These are phyloP conservation scores for Pythium dissotocum DNA, from an alignment of 352 stramenopile species.

Conservation along the genomic window DNA sequence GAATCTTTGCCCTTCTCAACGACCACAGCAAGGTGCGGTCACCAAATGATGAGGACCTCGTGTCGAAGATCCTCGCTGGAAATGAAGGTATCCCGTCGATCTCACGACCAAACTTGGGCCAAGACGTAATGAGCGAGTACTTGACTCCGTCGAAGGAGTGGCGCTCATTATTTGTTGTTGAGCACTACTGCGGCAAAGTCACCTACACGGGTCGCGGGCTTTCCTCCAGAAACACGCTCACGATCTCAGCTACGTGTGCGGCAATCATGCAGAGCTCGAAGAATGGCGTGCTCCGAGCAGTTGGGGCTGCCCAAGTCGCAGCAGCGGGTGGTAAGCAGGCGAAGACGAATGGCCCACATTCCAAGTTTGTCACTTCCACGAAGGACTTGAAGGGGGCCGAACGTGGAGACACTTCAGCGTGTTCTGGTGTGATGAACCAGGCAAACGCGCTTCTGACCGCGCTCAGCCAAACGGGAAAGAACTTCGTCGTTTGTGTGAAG, in stretches of 20 bases:
- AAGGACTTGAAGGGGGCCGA: conserved; percentile 35
- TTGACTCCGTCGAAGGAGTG: conserved; percentile 74
- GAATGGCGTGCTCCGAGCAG: conserved; percentile 70
- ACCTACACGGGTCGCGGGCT: conserved; percentile 79
- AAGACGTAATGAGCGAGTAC: conserved; percentile 61
- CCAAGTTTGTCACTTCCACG: conserved; percentile 32
- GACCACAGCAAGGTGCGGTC: conserved; percentile 67
- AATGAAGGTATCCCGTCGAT: conserved; percentile 58
- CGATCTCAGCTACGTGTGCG: conserved; percentile 74
- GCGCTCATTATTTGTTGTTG: conserved; percentile 72
- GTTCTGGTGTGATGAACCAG: conserved; percentile 64
- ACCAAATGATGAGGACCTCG: conserved; percentile 76
- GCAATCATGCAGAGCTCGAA: conserved; percentile 87
- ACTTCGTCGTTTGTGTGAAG: conserved; percentile 85
- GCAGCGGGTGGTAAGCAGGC: conserved; percentile 46
- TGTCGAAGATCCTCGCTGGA: conserved; percentile 73
- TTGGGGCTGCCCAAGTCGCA: conserved; percentile 66
- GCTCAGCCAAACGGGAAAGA: conserved; percentile 73
- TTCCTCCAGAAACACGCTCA: conserved; percentile 66
- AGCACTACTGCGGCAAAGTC: conserved; percentile 71
- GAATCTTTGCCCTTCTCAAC: conserved; percentile 71
- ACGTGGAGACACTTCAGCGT: conserved; percentile 41
- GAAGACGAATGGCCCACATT: conserved; percentile 26
- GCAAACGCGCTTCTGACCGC: conserved; percentile 66
- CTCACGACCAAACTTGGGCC: conserved; percentile 58